Base-by-base conservation (phyloP, 2,329 filamentous ascomycete species). In the Colletotrichum agaves region DNA sequence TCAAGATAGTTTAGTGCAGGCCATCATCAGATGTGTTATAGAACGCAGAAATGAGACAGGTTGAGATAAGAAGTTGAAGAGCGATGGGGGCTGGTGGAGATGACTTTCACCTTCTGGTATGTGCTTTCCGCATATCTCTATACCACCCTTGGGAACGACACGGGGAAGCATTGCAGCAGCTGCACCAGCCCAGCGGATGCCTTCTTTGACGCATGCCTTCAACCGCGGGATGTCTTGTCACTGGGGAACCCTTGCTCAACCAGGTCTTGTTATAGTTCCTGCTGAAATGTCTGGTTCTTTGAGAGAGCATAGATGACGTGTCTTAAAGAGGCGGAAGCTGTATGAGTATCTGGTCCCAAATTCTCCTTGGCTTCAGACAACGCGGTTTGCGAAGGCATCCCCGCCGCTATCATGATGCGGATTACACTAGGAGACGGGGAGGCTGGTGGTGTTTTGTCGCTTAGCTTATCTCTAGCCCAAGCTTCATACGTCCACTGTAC, bases 321-420 rank as follows among this genome's bases (percentile, higher is more conserved):
- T 2, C 75, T 75, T 12, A 76, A 66, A 1, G 75, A 73, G 19
- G 70, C 74, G 2, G 74, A 76, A 0, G 76, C 77, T 2, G 76
- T 77, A 37, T 77, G 75, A 2, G 75, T 77, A 27, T 75, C 75
- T 0, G 75, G 75, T 0, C 75, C 75, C 0, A 77, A 69, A 4
- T 74, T 76, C 37, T 76, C 74, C 3, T 73, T 75, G 1, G 75
- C 75, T 67, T 77, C 74, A 0, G 74, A 73, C 3, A 76, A 59
- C 3, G 74, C 71, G 1, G 74, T 75, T 55, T 75, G 70, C 0
- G 71, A 55, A 11, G 70, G 73, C 2, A 75, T 53, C 0, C 73
- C 74, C 0, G 70, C 69, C 7, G 57, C 47, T 1, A 72, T 63
- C 15, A 76, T 63, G 2, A 72, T 70, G 13, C 65, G 31, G 11